These are phyloP conservation scores for Magnusiomyces magnusii DNA, from an alignment of 1,139 yeast species.

Conservation along the genomic window DNA sequence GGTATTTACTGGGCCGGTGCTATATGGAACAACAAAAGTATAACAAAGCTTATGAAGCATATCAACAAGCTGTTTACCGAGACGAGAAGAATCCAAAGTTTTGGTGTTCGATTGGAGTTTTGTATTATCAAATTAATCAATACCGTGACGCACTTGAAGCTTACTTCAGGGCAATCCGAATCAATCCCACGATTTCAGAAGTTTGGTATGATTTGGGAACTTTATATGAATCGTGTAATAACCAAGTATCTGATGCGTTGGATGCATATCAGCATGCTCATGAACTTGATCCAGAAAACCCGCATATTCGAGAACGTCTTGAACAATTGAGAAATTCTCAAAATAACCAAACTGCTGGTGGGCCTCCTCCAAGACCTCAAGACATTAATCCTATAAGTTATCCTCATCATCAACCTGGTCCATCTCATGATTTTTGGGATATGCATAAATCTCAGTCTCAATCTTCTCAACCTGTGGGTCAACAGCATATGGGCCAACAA, in stretches of 20 bases:
- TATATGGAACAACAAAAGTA: conserved; percentile 95
- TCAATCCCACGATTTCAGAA: conserved; percentile 92
- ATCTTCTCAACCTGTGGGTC: neutral
- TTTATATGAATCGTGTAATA: conserved; percentile 91
- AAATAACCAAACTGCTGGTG: conserved; percentile 41
- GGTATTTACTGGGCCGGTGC: conserved; percentile 95
- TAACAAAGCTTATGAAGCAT: conserved; percentile 94
- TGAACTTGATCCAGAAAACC: conserved; percentile 86
- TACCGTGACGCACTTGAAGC: conserved; percentile 97
- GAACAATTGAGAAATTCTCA: conserved; percentile 69
- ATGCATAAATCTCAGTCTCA: conserved; percentile 22
- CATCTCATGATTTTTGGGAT: conserved; percentile 24
- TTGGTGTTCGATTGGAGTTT: conserved; percentile 98
- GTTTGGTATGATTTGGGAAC: conserved; percentile 99
- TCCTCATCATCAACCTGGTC: conserved; percentile 26
- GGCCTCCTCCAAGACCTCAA: conserved; percentile 42
- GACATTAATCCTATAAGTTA: conserved; percentile 41
- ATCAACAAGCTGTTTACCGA: conserved; percentile 96
- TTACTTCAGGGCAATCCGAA: conserved; percentile 88
- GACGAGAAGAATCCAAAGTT: conserved; percentile 96
- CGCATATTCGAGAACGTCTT: conserved; percentile 87
- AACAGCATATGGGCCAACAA: neutral
- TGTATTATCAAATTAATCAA: conserved; percentile 92
- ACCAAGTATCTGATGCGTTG: conserved; percentile 87
- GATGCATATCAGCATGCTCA: conserved; percentile 98